Evolutionary conservation across 768 basidiomycete species (phyloP), one percentile per base, ranked within the genome.

Genomic region (Mycena rosella): DNA sequence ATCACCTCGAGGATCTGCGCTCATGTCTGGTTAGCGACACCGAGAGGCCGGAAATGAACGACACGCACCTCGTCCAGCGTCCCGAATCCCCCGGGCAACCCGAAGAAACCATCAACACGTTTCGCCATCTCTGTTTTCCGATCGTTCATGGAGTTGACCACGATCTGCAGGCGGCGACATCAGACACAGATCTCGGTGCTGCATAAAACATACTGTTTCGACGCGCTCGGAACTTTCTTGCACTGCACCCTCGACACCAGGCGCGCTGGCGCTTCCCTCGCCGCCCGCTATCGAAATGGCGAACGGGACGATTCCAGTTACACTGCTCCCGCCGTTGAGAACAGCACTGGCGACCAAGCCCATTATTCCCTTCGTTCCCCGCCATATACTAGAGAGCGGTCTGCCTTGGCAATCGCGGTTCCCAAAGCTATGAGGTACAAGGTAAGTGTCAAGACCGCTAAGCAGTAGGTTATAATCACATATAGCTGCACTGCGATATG

Each of bases 101-200:
- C 94, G 49, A 98, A 82, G 74, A 99, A 99, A 0, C 90, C 96
- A 20, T 86, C 85, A 0, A 88, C 88, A 8, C 92, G 84, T 72
- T 87, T 87, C 0, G 96, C 96, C 96, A 99, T 98, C 76, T 93
- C 89, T 13, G 92, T 84, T 75, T 98, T 98, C n/a, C 96, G 89
- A 72, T 96, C 90, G 67, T 93, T 93, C 93, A 95, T 96, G 0
- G 91, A 92, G 68, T 88, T 81, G 4, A 95, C 93, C 6, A 95
- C 76, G 61, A 95, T 83, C 58, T 59, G 65, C 38, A 10, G 32
- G 34, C 32, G 20, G 53, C n/a, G 20, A 14, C 5, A n/a, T 34
- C 20, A 18, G 20, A 26, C 14, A 38, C 53, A 13, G 53, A 13
- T n/a, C 29, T 29, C 18, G 8, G 44, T 13, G 5, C 17, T 40